Evolutionary conservation across 139 green algal genomes (phyloP), one percentile per base, ranked within the genome.

Genomic region (Chlamydomonas incerta): DNA sequence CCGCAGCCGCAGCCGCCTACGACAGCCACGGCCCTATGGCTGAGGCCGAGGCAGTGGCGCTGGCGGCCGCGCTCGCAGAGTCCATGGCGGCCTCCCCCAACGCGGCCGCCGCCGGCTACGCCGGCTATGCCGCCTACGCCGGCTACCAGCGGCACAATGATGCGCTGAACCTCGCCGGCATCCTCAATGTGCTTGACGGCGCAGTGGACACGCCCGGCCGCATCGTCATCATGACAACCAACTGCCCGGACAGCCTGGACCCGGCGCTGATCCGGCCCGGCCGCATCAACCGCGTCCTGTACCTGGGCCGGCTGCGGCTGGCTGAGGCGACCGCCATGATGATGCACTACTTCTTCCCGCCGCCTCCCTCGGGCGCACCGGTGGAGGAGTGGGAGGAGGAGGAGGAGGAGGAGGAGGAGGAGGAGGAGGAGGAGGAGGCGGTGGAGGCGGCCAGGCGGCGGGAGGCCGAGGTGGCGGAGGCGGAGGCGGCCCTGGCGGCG

Each of bases 171-270:
- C 75, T 88, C 28, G 74, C 74, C 5, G 86, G 76, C 21, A 68
- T 92, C 73, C 85, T 90, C 47, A 88, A 92, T 50, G 81, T 90
- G 70, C 75, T 92, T 2, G 88, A 92, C 65, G 88, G 88, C n/a
- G 80, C 90, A 35, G 72, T 90, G 62, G 85, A 90, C 63, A 88
- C 75, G 13, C 88, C 88, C 18, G 35, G 35, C 3, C 74, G 88
- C 10, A 82, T 92, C 29, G 65, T 90, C 17, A 31, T 92, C 28
- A 89, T 91, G 82, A 90, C 89, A 21, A 88, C 76, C n/a, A 91
- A 92, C 67, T 77, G 89, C 80, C 89, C 89, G 26, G 87, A 91
- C 74, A 85, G 79, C 14, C 81, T 92, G 26, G 89, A 92, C 67
- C 89, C 89, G n/a, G 89, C 89, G 4, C 89, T 92, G 0, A 86